Conservation (phyloP, 2,329 filamentous ascomycete species). For the Camptophora hylomeconis region DNA sequence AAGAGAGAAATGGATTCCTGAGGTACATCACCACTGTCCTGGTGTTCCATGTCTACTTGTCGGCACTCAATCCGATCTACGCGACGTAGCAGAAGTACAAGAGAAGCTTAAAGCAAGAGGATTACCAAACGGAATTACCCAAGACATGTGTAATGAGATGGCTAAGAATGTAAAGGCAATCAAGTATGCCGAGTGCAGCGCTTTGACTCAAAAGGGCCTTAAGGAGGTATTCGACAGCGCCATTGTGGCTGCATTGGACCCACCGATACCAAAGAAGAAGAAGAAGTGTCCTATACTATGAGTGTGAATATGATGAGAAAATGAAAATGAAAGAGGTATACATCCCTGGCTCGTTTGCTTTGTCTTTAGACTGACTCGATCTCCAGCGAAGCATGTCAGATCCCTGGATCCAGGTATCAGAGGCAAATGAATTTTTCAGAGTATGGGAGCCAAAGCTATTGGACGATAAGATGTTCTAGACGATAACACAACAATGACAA, state of each 20-base stretch:
- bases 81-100: constrained; percentile 72
- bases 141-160: no score
- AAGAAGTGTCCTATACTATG: constrained; percentile 61
- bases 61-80: constrained; percentile 90
- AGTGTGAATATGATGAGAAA: constrained; percentile 16
- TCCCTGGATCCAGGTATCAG: no score
- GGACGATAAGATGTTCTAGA: no score
- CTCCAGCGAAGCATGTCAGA: no score
- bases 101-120: constrained; percentile 94
- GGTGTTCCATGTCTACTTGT: constrained; percentile 96
- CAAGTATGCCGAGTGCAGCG: constrained; percentile 98
- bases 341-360: no score
- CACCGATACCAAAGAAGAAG: constrained; percentile 64
- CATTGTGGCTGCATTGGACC: constrained; percentile 89
- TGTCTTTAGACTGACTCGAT: no score
- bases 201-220: constrained; percentile 92
- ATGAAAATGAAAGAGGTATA: background rate
- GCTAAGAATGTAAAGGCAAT: constrained; percentile 94
- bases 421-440: no score
- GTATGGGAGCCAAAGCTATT: no score
- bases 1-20: constrained; percentile 96
- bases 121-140: no score
- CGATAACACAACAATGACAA: no score
- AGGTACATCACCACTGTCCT: constrained; percentile 96
- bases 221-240: constrained; percentile 99